Conservation (phyloP, 2,329 filamentous ascomycete species). For the Exophiala oligosperma region DNA sequence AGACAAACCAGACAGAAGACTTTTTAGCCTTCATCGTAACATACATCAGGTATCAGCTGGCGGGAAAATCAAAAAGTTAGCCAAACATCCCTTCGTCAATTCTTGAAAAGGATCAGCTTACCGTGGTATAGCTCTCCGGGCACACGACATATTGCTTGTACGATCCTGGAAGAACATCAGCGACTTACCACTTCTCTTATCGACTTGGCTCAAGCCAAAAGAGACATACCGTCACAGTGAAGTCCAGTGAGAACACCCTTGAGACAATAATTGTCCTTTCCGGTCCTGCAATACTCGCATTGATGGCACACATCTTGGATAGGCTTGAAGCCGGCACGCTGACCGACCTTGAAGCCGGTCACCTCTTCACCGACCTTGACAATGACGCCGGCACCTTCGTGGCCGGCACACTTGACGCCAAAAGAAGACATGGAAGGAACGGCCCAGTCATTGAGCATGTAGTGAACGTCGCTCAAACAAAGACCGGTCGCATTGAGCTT, state of each 20-base stretch:
- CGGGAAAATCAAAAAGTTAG: slow-evolving; percentile 1
- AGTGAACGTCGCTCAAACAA: slow-evolving; percentile 59
- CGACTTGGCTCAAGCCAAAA: slow-evolving; percentile 3
- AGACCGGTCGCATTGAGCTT: slow-evolving; percentile 60
- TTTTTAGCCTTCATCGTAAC: slow-evolving; percentile 32
- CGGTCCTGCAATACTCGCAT: slow-evolving; percentile 53
- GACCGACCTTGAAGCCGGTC: slow-evolving; percentile 54
- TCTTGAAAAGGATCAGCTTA: slow-evolving; percentile 2
- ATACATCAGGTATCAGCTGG: slow-evolving; percentile 23
- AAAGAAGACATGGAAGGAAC: slow-evolving; percentile 48
- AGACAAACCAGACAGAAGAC: slow-evolving; percentile 34
- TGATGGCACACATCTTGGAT: slow-evolving; percentile 53
- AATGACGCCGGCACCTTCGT: slow-evolving; percentile 60
- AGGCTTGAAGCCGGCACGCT: slow-evolving; percentile 55
- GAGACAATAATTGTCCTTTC: slow-evolving; percentile 55
- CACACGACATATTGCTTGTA: slow-evolving; percentile 62
- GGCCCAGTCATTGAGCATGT: slow-evolving; percentile 57
- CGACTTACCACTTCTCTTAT: neutral
- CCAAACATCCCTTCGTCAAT: neutral
- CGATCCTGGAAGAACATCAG: slow-evolving; percentile 38
- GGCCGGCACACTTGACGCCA: slow-evolving; percentile 50
- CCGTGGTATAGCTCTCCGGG: slow-evolving; percentile 54
- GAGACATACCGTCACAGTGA: slow-evolving; percentile 26
- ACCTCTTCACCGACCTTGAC: slow-evolving; percentile 57
- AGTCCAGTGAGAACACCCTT: slow-evolving; percentile 50